Percentiles rank a stretch among this genome's conserved stretches.
Conservation (phyloP, 2,329 filamentous ascomycete species). For the Fusarium subtropicale region DNA sequence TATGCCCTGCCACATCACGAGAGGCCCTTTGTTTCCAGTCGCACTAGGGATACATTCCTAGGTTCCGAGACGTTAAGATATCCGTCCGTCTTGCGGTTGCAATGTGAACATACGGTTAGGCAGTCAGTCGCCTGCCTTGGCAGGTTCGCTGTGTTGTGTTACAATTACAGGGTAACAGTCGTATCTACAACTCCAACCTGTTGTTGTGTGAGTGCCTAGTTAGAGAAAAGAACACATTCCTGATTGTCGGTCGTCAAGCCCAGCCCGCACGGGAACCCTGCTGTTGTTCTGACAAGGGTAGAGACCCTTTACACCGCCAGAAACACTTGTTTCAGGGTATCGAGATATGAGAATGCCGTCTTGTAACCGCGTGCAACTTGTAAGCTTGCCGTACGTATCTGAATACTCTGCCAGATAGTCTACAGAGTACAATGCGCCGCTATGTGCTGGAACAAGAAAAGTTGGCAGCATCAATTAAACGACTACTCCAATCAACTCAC, state of each 20-base stretch:
- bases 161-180: slow-evolving; percentile 27
- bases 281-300: slow-evolving; percentile 25
- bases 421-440: neutral
- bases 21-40: slow-evolving; percentile 17
- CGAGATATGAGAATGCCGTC: slow-evolving; percentile 25
- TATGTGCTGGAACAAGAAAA: slow-evolving; percentile 5
- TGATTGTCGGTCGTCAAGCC: neutral
- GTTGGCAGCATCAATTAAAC: slow-evolving; percentile 4
- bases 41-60: slow-evolving; percentile 26
- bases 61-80: slow-evolving; percentile 16
- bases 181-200: neutral
- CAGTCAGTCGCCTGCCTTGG: neutral
- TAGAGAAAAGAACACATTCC: neutral
- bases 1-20: slow-evolving; percentile 26
- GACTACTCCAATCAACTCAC: neutral
- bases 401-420: too few species aligned
- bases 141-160: too few species aligned
- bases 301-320: slow-evolving; percentile 33
- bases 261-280: slow-evolving; percentile 1
- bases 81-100: neutral
- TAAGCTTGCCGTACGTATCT: neutral
- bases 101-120: neutral
- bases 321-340: slow-evolving; percentile 39
- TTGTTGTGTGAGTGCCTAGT: neutral
- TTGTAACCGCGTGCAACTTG: neutral